Percentiles rank a stretch among this genome's conserved stretches.
Evolutionary conservation across 1,284 basidiomycete species (phyloP).

Genomic region (Moesziomyces antarcticus): DNA sequence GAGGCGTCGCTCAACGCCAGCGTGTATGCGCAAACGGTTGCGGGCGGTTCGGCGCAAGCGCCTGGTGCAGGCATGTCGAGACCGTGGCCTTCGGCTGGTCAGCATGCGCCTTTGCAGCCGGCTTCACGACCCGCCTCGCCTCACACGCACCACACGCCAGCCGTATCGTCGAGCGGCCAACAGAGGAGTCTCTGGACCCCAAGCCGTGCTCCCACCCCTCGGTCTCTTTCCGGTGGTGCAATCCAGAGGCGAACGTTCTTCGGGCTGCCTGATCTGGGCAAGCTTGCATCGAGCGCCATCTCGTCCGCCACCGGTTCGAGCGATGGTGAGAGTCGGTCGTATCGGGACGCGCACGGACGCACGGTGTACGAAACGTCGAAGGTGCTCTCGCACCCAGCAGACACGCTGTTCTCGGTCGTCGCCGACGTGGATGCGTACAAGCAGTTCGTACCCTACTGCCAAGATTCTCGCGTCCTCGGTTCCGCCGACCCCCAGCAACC

Average conservation of each 20-base stretch:
- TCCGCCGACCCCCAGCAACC: constrained; percentile 1
- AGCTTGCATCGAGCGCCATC: constrained; percentile 30
- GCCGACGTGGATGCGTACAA: constrained; percentile 88
- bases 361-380: constrained; percentile 42
- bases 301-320: constrained; percentile 4
- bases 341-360: constrained; percentile 28
- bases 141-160: constrained; percentile 10
- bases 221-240: not conserved
- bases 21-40: constrained; percentile 13
- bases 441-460: constrained; percentile 89
- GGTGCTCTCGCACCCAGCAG: constrained; percentile 38
- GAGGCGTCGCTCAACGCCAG: constrained; percentile 27
- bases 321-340: constrained; percentile 10
- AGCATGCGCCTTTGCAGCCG: constrained; percentile 18
- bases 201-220: not conserved
- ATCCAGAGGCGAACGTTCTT: constrained; percentile 23
- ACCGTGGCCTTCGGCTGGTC: constrained; percentile 9
- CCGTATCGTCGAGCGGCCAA: constrained; percentile 16
- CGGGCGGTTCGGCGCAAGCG: not conserved
- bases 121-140: constrained; percentile 10
- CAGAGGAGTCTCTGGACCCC: constrained; percentile 7
- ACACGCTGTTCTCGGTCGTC: constrained; percentile 85
- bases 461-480: constrained; percentile 76
- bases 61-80: not conserved
- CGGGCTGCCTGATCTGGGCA: constrained; percentile 42